Evolutionary conservation across 345 rosid genomes (phyloP).

Genomic region (Anacardium occidentale): DNA sequence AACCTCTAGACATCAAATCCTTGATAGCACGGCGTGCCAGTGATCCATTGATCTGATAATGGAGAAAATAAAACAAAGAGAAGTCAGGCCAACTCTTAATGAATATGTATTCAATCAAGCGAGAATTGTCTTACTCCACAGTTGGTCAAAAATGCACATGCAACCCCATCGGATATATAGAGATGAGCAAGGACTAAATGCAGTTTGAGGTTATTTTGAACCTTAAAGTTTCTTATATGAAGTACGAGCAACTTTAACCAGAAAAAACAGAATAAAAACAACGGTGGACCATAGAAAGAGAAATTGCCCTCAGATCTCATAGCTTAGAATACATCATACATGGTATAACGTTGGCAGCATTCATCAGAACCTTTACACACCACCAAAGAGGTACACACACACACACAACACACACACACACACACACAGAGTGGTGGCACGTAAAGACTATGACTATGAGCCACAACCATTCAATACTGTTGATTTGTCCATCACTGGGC

Average conservation of each 20-base stretch:
- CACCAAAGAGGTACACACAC: neutral
- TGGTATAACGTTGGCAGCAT: constrained; percentile 14
- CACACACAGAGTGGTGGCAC: neutral
- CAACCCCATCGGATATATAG: neutral
- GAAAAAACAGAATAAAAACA: neutral
- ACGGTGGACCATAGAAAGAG: neutral
- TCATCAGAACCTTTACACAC: constrained; percentile 6
- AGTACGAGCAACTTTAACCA: neutral
- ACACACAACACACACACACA: neutral
- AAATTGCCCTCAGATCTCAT: constrained; percentile 26
- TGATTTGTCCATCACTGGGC: constrained; percentile 19
- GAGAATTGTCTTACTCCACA: neutral
- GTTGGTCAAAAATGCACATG: neutral
- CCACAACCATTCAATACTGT: constrained; percentile 13
- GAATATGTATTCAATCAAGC: neutral
- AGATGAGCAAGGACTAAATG: neutral
- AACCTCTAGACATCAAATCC: constrained; percentile 80
- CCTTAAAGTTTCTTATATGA: neutral
- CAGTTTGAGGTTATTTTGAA: neutral
- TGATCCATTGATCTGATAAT: constrained; percentile 60
- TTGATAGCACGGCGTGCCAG: constrained; percentile 71
- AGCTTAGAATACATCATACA: constrained; percentile 14
- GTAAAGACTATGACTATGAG: constrained; percentile 9
- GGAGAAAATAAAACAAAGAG: too few species aligned
- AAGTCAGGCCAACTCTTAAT: neutral